Percentiles rank a stretch among this genome's conserved stretches.
These are phyloP conservation scores for Nothophoma quercina DNA, from an alignment of 2,329 filamentous ascomycete species.

Conservation along the genomic window DNA sequence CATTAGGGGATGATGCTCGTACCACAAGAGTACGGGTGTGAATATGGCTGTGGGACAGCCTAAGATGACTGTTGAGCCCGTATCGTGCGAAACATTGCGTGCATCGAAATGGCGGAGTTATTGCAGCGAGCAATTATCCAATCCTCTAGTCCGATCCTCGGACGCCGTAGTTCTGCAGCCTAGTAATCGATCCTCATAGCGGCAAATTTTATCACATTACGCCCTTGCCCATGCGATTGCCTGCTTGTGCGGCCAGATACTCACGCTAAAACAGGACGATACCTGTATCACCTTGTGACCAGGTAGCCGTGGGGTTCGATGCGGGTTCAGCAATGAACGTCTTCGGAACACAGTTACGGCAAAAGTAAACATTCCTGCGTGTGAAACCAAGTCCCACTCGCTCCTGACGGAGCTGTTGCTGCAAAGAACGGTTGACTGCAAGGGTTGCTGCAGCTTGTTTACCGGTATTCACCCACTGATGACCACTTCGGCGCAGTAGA, in stretches of 20 bases:
- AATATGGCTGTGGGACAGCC: neutral
- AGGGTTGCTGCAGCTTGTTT: slow-evolving; percentile 12
- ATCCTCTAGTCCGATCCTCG: slow-evolving; percentile 6
- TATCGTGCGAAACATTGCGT: neutral
- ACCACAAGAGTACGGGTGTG: neutral
- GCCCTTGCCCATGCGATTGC: neutral
- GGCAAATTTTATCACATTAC: neutral
- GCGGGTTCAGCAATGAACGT: neutral
- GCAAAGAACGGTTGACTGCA: slow-evolving; percentile 9
- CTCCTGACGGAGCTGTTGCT: slow-evolving; percentile 1
- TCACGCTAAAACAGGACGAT: neutral
- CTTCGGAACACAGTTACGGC: neutral
- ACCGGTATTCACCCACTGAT: slow-evolving; percentile 3
- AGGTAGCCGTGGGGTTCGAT: slow-evolving; percentile 2
- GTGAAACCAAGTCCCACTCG: slow-evolving; percentile 1
- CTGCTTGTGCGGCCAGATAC: neutral
- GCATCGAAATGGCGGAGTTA: neutral
- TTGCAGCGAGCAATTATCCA: slow-evolving; percentile 1
- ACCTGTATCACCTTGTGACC: slow-evolving; percentile 1
- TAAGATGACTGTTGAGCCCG: neutral
- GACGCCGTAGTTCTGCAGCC: slow-evolving; percentile 10
- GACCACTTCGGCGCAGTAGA: neutral
- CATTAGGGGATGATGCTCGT: neutral
- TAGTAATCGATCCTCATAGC: neutral
- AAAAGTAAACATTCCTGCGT: slow-evolving; percentile 14